Evolutionary conservation across 2,329 filamentous ascomycete species (phyloP), one percentile per base, ranked within the genome.

Genomic region (Xylariales sp.): DNA sequence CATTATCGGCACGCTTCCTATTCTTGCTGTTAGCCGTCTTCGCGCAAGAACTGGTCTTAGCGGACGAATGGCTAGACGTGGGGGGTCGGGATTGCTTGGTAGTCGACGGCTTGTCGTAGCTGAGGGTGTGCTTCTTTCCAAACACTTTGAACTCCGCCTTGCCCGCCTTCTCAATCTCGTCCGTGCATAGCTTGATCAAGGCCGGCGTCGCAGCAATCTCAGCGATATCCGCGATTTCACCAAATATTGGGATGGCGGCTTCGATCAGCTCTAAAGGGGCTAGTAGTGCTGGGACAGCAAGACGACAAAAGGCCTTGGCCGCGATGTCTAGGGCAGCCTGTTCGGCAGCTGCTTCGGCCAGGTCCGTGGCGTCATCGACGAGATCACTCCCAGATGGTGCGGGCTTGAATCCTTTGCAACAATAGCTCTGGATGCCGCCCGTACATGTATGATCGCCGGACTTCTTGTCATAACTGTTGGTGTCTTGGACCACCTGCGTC

Each of bases 81-180:
- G 23, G 23, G 23, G 23, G 23, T 23, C 23, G 23, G 23, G 23
- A 23, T 23, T 23, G 32, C 32, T 8, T 34, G 32, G 32, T 34
- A 8, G 32, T 5, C 32, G 32, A 5, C 32, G 43, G 43, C 14
- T 46, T 46, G 14, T 46, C 43, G 3, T 5, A n/a, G 16, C 3
- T 48, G 45, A 48, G 45, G 8, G 5, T 48, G 3, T 59, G 43
- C 14, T 48, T 57, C 14, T 70, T 64, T 14, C 36, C 62, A 32
- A 66, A 64, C 1, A 58, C 62, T 14, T 59, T 64, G 54, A 64
- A 64, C 30, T 46, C 62, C 28, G 69, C 57, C 55, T 78, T 76
- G 23, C 78, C 77, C 49, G 70, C 75, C 62, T 80, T 80, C 57
- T 74, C 78, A 12, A 80, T 73, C 4, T 72, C 78, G 54, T 80